Conservation (phyloP, 2,329 filamentous ascomycete genomes). For the Zasmidium cellare region DNA sequence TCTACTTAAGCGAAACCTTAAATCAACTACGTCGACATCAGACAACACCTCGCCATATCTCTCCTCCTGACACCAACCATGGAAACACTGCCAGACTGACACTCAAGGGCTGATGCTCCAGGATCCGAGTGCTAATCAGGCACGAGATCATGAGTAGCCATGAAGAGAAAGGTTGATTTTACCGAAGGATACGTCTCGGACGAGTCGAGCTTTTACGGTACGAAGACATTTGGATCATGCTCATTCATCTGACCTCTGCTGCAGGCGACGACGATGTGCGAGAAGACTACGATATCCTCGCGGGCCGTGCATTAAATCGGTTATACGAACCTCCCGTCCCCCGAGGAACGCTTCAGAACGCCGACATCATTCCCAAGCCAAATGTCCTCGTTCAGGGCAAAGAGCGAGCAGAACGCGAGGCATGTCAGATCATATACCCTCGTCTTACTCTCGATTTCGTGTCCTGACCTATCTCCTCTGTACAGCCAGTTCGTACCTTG, state of each 20-base stretch:
- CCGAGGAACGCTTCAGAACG: conserved; percentile 5
- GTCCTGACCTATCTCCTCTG: no score
- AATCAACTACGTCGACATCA: neutral
- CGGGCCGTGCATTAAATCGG: conserved; percentile 5
- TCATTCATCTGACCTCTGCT: neutral
- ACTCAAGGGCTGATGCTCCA: no score
- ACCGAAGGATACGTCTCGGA: conserved; percentile 33
- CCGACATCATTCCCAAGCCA: conserved; percentile 1
- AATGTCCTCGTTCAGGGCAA: neutral
- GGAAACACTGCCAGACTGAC: neutral
- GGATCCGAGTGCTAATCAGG: no score
- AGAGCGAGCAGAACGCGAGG: neutral
- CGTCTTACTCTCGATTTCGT: no score
- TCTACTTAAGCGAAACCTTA: neutral
- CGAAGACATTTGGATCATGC: neutral
- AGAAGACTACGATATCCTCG: conserved; percentile 5
- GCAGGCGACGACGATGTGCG: conserved; percentile 16
- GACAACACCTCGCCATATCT: neutral
- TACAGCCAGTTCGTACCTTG: neutral
- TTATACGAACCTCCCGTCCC: conserved; percentile 6
- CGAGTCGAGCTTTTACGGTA: conserved; percentile 49
- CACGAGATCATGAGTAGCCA: neutral
- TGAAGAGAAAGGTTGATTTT: neutral
- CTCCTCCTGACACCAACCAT: neutral
- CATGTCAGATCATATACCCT: no score